Conservation (phyloP, 2,329 filamentous ascomycete species). For the Fusarium xylarioides region DNA sequence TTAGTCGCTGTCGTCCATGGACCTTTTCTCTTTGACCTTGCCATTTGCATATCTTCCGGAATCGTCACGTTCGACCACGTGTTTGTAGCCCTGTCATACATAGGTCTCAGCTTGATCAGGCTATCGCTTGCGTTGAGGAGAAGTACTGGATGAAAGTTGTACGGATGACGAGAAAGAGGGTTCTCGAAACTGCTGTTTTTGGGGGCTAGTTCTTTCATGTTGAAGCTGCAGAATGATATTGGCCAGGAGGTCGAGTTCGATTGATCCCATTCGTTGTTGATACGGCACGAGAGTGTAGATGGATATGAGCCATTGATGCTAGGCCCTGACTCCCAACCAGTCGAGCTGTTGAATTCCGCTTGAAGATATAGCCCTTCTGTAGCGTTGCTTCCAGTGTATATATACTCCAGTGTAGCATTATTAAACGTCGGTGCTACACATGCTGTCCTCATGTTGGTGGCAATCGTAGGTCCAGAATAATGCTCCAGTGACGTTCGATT, state of each 20-base stretch:
- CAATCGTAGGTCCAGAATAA: neutral
- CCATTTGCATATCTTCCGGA: neutral
- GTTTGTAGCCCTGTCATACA: neutral
- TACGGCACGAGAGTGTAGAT: neutral
- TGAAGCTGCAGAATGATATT: neutral
- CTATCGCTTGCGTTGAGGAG: neutral
- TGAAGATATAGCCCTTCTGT: neutral
- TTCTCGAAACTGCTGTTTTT: neutral
- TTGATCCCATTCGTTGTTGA: slow-evolving; percentile 2
- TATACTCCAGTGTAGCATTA: neutral
- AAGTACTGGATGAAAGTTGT: neutral
- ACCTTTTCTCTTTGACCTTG: neutral
- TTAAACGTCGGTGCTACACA: neutral
- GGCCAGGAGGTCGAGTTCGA: neutral
- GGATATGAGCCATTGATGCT: neutral
- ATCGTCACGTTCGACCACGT: fast-evolving
- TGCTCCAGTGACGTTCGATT: neutral
- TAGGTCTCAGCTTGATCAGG: fast-evolving
- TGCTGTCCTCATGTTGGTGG: neutral
- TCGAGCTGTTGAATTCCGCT: neutral
- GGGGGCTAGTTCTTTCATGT: fast-evolving
- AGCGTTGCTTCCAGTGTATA: neutral
- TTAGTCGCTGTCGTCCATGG: neutral
- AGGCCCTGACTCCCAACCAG: neutral
- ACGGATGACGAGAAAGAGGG: neutral